A percentile compares a stretch with the other conserved stretches of the same genome.
Conservation (phyloP, 345 rosid species). For the Carallia brachiata region DNA sequence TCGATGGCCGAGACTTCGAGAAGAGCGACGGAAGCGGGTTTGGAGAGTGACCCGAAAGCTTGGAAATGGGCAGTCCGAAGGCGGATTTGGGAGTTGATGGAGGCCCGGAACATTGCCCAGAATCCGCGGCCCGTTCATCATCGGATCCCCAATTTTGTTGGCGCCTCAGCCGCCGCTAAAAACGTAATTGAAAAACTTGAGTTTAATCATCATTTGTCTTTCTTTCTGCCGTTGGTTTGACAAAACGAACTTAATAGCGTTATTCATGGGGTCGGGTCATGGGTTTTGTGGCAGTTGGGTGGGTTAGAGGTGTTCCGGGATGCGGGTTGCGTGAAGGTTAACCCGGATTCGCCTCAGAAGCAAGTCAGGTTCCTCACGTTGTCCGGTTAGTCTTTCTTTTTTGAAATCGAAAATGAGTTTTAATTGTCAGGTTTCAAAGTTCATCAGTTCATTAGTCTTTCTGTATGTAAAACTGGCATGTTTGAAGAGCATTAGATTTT, state of each 20-base stretch:
- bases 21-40: slow-evolving; percentile 34
- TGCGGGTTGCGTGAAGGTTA: slow-evolving; percentile 79
- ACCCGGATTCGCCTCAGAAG: slow-evolving; percentile 95
- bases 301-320: slow-evolving; percentile 51
- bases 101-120: slow-evolving; percentile 60
- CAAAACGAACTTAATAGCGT: neutral
- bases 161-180: slow-evolving; percentile 66
- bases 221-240: neutral
- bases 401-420: neutral
- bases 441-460: no score
- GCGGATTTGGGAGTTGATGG: slow-evolving; percentile 88
- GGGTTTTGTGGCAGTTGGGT: slow-evolving; percentile 45
- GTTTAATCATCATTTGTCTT: neutral
- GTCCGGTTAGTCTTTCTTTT: slow-evolving; percentile 52
- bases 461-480: no score
- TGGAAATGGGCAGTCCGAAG: slow-evolving; percentile 91
- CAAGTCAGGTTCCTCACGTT: slow-evolving; percentile 86
- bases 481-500: neutral
- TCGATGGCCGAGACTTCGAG: slow-evolving; percentile 63
- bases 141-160: slow-evolving; percentile 90
- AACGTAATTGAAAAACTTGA: slow-evolving; percentile 31
- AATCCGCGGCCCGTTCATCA: slow-evolving; percentile 90
- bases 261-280: neutral
- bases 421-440: no score
- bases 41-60: slow-evolving; percentile 57